phyloP scores from a whole-genome alignment of 306 rosid genomes.

The Cucurbita ficifolia region DNA sequence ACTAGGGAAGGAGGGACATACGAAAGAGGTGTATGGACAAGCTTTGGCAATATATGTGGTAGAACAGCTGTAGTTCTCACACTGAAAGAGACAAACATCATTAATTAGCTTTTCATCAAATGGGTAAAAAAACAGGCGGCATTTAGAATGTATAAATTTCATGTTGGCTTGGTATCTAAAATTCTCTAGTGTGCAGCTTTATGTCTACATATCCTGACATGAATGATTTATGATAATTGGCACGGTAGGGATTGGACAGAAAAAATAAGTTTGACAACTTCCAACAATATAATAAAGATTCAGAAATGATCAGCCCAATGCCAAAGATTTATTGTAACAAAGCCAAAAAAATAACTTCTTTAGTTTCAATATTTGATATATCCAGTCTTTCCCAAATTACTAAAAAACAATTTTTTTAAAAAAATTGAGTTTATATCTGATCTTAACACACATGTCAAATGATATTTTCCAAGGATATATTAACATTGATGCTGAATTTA shows the following conservation, averaged over 20 bases:
- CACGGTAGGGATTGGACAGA: background rate
- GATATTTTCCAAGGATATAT: background rate
- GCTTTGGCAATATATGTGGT: slow-evolving; percentile 92
- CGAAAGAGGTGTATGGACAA: slow-evolving; percentile 84
- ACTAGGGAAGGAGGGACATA: slow-evolving; percentile 26
- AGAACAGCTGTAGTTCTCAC: slow-evolving; percentile 85
- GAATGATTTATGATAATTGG: background rate
- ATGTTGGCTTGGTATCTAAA: background rate
- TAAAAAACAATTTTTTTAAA: background rate
- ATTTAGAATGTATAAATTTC: background rate
- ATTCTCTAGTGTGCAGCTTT: background rate
- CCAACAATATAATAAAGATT: background rate
- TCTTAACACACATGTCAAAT: background rate
- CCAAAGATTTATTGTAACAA: background rate
- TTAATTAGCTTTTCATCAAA: slow-evolving; percentile 8
- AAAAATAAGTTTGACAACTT: background rate
- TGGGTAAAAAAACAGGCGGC: background rate
- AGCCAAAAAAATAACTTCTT: background rate
- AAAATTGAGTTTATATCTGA: background rate
- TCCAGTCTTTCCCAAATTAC: background rate
- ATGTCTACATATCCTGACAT: background rate
- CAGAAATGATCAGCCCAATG: background rate
- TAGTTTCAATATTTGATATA: background rate
- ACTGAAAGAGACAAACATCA: slow-evolving; percentile 23
- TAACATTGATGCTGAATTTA: background rate